A percentile compares a stretch with the other conserved stretches of the same genome.
These are phyloP conservation scores for Sutorius eximius DNA, from an alignment of 1,284 basidiomycete species.

Conservation along the genomic window DNA sequence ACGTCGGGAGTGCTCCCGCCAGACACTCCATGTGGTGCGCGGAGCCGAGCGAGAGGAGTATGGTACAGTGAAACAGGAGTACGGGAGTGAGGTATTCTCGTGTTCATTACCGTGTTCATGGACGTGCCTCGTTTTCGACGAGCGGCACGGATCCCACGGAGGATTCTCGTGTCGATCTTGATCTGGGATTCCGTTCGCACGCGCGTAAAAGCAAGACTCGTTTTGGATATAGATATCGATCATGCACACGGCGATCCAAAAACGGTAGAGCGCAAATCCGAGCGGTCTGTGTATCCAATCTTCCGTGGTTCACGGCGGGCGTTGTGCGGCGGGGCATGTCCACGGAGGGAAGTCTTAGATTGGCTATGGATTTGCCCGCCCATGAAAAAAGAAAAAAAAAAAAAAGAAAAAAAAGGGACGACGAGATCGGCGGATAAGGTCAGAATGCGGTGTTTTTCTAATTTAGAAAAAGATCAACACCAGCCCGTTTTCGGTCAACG, in stretches of 20 bases:
- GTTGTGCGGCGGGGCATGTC: conserved; percentile 16
- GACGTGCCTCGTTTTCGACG: conserved; percentile 12
- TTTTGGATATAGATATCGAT: conserved; percentile 13
- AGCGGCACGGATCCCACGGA: conserved; percentile 1
- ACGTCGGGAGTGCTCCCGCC: too few species aligned
- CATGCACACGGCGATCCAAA: conserved; percentile 20
- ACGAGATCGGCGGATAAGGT: conserved; percentile 39
- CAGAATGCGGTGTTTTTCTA: conserved; percentile 5
- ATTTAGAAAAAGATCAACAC: conserved; percentile 33
- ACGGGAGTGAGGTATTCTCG: neutral
- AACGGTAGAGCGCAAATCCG: conserved; percentile 24
- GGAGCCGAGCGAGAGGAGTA: too few species aligned
- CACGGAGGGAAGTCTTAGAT: conserved; percentile 25
- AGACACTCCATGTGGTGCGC: too few species aligned
- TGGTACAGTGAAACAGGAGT: too few species aligned
- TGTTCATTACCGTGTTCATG: conserved; percentile 9
- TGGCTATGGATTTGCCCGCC: conserved; percentile 29
- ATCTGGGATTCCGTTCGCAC: conserved; percentile 20
- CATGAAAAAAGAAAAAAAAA: too few species aligned
- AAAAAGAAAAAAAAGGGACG: conserved; percentile 23
- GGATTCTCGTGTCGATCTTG: conserved; percentile 24
- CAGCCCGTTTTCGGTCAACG: conserved; percentile 13
- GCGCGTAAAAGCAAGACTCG: neutral
- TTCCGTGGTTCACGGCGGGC: too few species aligned
- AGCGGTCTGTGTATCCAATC: too few species aligned